Percentiles rank a stretch among this genome's conserved stretches.
phyloP scores from a whole-genome alignment of 305 asterid genomes.

The Fraxinus latifolia region DNA sequence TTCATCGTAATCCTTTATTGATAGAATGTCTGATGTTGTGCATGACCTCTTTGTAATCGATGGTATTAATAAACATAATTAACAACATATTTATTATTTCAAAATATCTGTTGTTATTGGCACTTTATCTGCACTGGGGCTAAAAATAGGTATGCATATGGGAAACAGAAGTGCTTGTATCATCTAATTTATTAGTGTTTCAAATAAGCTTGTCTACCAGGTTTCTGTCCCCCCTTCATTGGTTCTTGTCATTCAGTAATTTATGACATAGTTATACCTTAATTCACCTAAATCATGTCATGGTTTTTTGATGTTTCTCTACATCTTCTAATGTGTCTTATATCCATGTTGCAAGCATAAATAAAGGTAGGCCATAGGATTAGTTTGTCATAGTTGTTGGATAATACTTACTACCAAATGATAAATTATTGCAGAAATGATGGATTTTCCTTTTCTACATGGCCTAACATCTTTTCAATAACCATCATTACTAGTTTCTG shows the following conservation, averaged over 20 bases:
- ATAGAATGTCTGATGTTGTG: conserved; percentile 1
- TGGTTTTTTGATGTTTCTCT: not conserved
- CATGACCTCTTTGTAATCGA: not conserved
- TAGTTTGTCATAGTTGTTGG: conserved; percentile 1
- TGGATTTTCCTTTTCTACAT: not conserved
- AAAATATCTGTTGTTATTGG: not conserved
- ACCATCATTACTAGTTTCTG: not conserved
- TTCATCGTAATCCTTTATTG: not conserved
- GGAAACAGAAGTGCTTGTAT: not conserved
- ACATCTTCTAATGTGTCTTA: not conserved
- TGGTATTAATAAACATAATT: not conserved
- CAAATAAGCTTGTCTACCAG: not conserved
- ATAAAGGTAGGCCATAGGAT: not conserved
- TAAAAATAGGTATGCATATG: conserved; percentile 1
- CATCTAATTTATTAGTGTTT: conserved; percentile 10
- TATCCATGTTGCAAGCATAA: conserved; percentile 4
- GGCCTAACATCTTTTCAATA: not conserved
- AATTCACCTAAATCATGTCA: not conserved
- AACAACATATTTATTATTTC: not conserved
- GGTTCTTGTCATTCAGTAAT: not conserved
- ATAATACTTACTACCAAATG: not conserved
- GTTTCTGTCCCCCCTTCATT: not conserved
- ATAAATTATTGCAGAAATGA: conserved; percentile 5
- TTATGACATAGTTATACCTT: not conserved
- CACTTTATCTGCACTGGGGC: not conserved